Evolutionary conservation across 2,329 filamentous ascomycete genomes (phyloP), one percentile per base, ranked within the genome.

Genomic region (Monosporascus sp.): DNA sequence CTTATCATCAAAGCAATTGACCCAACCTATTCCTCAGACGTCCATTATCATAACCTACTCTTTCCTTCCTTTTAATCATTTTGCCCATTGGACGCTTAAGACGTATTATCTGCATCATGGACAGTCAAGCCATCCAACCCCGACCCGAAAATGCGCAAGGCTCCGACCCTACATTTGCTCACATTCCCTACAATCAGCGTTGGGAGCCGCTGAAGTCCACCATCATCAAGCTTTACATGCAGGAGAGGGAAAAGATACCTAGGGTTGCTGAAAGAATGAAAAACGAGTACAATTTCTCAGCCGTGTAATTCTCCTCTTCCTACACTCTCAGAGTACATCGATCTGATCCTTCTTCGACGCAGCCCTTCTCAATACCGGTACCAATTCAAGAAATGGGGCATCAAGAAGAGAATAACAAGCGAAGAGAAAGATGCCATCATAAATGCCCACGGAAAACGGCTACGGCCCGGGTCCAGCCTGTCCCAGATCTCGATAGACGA

Each of bases 101-200:
- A 11, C 16, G 19, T 19, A 40, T 7, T 40, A 40, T 40, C 38
- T 40, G 19, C 41, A 44, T 20, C 17, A 44, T 44, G 20, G 41
- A 44, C 20, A 24, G 5, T 7, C n/a, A 44, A 44, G 14, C n/a
- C 7, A 20, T 20, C 20, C 41, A 20, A 44, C 41, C 5, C 8
- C n/a, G 5, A 44, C 41, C 41, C n/a, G 41, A 26, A 20, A 24
- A 22, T 24, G 41, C 44, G 19, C 41, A 55, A 37, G 49, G 17
- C 11, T 44, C 51, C 5, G 47, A 40, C 4, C 24, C 52, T 22
- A 54, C 49, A n/a, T 59, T 57, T 19, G 22, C 53, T 7, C 41
- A 59, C n/a, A 26, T 60, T 26, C 49, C 59, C 14, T 57, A 63
- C 48, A 48, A 60, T 16, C 44, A 63, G 19, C 57, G 61, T 52